These are phyloP conservation scores for Cladosporium sp. DNA, from an alignment of 2,329 filamentous ascomycete species.

Conservation along the genomic window DNA sequence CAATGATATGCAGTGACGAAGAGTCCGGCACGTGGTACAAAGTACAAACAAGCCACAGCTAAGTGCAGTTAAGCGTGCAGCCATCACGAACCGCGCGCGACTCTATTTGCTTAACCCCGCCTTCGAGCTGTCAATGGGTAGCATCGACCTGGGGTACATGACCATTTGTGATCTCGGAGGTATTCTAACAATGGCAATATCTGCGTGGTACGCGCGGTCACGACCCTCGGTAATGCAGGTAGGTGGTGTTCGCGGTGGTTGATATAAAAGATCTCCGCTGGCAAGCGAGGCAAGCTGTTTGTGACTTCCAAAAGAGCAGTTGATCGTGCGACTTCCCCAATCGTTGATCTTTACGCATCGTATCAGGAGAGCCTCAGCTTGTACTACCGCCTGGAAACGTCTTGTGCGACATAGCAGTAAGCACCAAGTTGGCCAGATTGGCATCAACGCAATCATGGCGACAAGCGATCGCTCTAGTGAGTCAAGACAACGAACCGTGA, in stretches of 20 bases:
- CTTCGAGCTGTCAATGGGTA: not conserved
- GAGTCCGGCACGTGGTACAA: not conserved
- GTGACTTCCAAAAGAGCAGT: no score
- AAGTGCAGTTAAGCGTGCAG: constrained; percentile 9
- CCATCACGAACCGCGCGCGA: not conserved
- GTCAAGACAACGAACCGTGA: not conserved
- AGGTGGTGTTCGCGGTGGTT: not conserved
- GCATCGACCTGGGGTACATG: not conserved
- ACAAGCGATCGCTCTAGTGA: constrained; percentile 5
- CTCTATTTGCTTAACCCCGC: constrained; percentile 6
- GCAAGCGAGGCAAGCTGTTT: no score
- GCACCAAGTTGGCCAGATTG: not conserved
- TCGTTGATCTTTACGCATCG: not conserved
- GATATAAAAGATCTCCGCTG: not conserved
- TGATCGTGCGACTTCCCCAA: no score
- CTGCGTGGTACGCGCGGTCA: not conserved
- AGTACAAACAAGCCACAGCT: not conserved
- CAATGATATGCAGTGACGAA: no score
- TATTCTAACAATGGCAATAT: not conserved
- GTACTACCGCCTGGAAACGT: not conserved
- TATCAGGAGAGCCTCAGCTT: not conserved
- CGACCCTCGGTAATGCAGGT: constrained; percentile 1
- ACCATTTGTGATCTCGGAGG: constrained; percentile 1
- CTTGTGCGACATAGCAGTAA: not conserved
- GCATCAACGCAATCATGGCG: not conserved